Evolutionary conservation across 257 asterid species (phyloP).

Genomic region (Cynanchum wilfordii): DNA sequence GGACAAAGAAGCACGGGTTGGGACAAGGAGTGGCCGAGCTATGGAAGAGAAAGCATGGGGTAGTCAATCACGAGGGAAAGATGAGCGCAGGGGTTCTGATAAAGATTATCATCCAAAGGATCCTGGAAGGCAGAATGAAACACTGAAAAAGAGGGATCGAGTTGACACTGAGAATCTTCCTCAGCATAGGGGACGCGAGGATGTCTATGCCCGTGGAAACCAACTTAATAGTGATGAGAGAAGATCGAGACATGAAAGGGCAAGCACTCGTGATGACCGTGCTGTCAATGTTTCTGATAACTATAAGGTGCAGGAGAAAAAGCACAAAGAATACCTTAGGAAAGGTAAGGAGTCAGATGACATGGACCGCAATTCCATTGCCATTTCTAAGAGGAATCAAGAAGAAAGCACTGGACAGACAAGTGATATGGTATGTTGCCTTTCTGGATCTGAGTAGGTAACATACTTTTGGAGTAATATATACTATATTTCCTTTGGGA

Average conservation of each 20-base stretch:
- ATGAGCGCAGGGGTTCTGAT: constrained; percentile 58
- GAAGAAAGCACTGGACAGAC: constrained; percentile 50
- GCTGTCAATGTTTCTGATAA: constrained; percentile 47
- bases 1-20: constrained; percentile 61
- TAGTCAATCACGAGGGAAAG: constrained; percentile 65
- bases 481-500: not conserved
- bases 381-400: constrained; percentile 49
- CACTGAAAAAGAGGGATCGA: constrained; percentile 63
- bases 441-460: constrained; percentile 33
- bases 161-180: constrained; percentile 57
- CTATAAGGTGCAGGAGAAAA: constrained; percentile 53
- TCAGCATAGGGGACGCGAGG: constrained; percentile 65
- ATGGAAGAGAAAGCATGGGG: constrained; percentile 65
- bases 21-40: constrained; percentile 52
- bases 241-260: constrained; percentile 65
- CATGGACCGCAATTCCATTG: constrained; percentile 46
- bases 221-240: constrained; percentile 47
- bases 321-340: constrained; percentile 49
- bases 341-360: constrained; percentile 66
- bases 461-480: constrained; percentile 6
- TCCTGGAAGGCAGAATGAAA: constrained; percentile 51
- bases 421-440: constrained; percentile 73
- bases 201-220: constrained; percentile 47
- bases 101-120: constrained; percentile 66
- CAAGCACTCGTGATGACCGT: constrained; percentile 54